Evolutionary conservation across 768 basidiomycete species (phyloP).

Genomic region (Suillus luteus): DNA sequence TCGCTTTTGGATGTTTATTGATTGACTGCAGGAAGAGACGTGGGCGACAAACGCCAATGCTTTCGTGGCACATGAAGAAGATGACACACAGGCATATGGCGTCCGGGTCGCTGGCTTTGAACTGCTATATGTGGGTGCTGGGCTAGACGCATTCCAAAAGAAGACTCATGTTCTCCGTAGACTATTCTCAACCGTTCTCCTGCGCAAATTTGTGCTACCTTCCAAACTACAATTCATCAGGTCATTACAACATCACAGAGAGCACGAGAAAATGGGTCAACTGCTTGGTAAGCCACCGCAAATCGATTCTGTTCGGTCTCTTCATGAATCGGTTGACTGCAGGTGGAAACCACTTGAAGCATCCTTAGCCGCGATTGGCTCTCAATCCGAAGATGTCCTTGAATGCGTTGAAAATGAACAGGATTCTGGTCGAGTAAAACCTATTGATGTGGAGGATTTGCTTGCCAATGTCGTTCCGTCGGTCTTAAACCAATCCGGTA

Average conservation of each 20-base stretch:
- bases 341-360: slow-evolving; percentile 97
- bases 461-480: slow-evolving; percentile 80
- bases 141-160: not conserved
- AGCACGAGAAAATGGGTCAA: slow-evolving; percentile 52
- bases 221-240: slow-evolving; percentile 56
- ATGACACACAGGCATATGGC: slow-evolving; percentile 82
- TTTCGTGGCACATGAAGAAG: slow-evolving; percentile 94
- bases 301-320: not conserved
- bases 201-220: slow-evolving; percentile 48
- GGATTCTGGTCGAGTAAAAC: slow-evolving; percentile 59
- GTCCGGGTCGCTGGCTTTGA: slow-evolving; percentile 86
- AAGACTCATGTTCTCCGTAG: slow-evolving; percentile 35
- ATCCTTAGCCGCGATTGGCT: slow-evolving; percentile 77
- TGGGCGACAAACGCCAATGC: slow-evolving; percentile 90
- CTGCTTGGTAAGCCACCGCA: slow-evolving; percentile 57
- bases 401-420: slow-evolving; percentile 79
- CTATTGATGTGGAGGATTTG: slow-evolving; percentile 77
- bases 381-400: slow-evolving; percentile 73
- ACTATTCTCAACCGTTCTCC: slow-evolving; percentile 58
- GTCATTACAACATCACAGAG: slow-evolving; percentile 60
- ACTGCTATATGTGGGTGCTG: slow-evolving; percentile 61
- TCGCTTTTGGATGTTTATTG: slow-evolving; percentile 7
- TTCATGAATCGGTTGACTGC: slow-evolving; percentile 12
- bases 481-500: slow-evolving; percentile 71
- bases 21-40: slow-evolving; percentile 69